Percentiles rank a stretch among this genome's conserved stretches.
Evolutionary conservation across 192 early-diverging fungal genomes (phyloP).

Genomic region (Coemansia sp.): DNA sequence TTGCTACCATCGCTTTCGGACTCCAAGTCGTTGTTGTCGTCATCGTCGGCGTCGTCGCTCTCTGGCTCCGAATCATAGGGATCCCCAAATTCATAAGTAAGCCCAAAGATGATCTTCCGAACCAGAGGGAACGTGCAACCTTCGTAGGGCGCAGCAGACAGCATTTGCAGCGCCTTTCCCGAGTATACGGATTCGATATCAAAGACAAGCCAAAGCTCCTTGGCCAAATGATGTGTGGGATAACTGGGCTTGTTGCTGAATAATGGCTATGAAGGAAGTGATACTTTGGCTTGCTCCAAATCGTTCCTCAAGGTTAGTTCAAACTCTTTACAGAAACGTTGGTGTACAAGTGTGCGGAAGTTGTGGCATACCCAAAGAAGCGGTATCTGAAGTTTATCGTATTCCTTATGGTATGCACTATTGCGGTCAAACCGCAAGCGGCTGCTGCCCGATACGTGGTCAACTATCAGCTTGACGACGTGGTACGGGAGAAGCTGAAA

Average conservation of each 20-base stretch:
- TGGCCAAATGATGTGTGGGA: neutral
- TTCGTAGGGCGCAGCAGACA: neutral
- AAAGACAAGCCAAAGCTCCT: neutral
- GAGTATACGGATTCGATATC: neutral
- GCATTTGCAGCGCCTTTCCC: neutral
- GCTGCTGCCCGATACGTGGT: neutral
- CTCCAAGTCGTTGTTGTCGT: neutral
- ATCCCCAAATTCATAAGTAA: neutral
- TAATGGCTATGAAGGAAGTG: neutral
- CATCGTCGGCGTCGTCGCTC: neutral
- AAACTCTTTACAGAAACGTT: neutral
- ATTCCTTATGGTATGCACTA: neutral
- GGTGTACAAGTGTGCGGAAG: neutral
- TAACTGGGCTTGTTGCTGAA: neutral
- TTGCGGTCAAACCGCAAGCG: neutral
- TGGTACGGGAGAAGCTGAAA: neutral
- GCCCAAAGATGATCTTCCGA: neutral
- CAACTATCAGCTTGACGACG: neutral
- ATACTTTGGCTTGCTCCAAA: neutral
- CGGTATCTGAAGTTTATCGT: neutral
- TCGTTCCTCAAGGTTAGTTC: neutral
- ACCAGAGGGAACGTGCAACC: neutral
- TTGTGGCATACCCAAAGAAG: neutral
- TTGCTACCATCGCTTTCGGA: neutral
- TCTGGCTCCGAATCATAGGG: neutral